phyloP scores from a whole-genome alignment of 805 yeast genomes.

The Candida quercuum region DNA sequence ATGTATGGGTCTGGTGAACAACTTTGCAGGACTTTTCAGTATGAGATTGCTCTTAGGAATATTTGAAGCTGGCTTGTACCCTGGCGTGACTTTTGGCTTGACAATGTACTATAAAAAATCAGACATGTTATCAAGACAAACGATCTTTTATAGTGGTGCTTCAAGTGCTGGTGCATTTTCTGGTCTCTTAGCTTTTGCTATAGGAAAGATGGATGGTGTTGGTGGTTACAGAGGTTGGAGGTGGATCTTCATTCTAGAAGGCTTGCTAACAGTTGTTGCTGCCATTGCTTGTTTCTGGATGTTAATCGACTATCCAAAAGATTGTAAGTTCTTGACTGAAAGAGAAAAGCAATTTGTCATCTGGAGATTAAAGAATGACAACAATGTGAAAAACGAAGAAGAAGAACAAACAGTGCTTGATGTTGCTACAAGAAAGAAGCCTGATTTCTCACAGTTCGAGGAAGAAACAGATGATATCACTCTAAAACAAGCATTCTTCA shows the following conservation, averaged over 20 bases:
- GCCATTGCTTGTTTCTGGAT: slow-evolving; percentile 27
- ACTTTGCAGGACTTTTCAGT: slow-evolving; percentile 20
- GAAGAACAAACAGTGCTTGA: not conserved
- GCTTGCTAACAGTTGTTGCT: slow-evolving; percentile 38
- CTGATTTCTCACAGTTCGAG: slow-evolving; percentile 8
- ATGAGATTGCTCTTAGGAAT: slow-evolving; percentile 41
- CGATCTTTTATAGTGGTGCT: slow-evolving; percentile 33
- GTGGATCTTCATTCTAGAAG: slow-evolving; percentile 35
- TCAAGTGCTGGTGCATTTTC: slow-evolving; percentile 41
- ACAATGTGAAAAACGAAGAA: slow-evolving; percentile 1
- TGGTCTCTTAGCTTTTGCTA: slow-evolving; percentile 37
- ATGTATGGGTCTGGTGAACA: slow-evolving; percentile 41
- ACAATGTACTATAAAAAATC: slow-evolving; percentile 33
- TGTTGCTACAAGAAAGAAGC: no score
- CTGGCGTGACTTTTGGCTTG: slow-evolving; percentile 35
- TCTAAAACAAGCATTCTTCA: slow-evolving; percentile 12
- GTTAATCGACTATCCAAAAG: slow-evolving; percentile 38
- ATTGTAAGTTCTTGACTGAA: slow-evolving; percentile 36
- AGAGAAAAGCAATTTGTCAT: slow-evolving; percentile 27
- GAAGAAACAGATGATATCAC: slow-evolving; percentile 13
- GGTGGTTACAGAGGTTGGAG: slow-evolving; percentile 39
- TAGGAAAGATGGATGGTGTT: slow-evolving; percentile 27
- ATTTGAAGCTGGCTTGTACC: slow-evolving; percentile 37
- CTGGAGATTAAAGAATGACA: slow-evolving; percentile 18
- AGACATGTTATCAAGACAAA: slow-evolving; percentile 33